Evolutionary conservation across 1,284 basidiomycete genomes (phyloP).

Genomic region (Leucoagaricus sp.): DNA sequence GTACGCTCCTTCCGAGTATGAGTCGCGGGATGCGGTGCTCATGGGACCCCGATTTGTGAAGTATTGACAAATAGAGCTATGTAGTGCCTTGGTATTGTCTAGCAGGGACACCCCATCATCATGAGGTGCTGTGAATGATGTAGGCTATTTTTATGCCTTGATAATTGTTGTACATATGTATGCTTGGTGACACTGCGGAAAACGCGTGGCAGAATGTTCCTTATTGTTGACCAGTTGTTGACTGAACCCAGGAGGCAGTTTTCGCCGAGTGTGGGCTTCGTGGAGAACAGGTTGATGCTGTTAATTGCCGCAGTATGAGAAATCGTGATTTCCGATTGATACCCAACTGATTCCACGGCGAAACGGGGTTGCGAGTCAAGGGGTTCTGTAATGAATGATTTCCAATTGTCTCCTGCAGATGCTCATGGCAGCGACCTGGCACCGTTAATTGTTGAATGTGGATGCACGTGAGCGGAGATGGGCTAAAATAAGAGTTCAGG

Average conservation of each 20-base stretch:
- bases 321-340: not conserved
- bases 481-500: constrained; percentile 7
- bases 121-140: too few relatives aligned
- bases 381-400: not conserved
- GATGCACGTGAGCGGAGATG: constrained; percentile 4
- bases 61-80: not conserved
- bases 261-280: not conserved
- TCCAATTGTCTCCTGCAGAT: constrained; percentile 5
- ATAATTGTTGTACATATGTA: not conserved
- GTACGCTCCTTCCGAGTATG: constrained; percentile 31
- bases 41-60: not conserved
- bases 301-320: too few relatives aligned
- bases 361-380: not conserved
- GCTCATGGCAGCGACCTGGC: not conserved
- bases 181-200: not conserved
- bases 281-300: not conserved
- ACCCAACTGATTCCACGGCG: not conserved
- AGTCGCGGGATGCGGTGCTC: constrained; percentile 12
- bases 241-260: not conserved
- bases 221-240: not conserved
- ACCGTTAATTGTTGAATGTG: constrained; percentile 7
- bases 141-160: not conserved
- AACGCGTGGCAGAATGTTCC: not conserved
- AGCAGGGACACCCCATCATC: too few relatives aligned
- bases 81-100: too few relatives aligned